Evolutionary conservation across 1,139 yeast species (phyloP).

Genomic region (Debaryomyces fabryi): DNA sequence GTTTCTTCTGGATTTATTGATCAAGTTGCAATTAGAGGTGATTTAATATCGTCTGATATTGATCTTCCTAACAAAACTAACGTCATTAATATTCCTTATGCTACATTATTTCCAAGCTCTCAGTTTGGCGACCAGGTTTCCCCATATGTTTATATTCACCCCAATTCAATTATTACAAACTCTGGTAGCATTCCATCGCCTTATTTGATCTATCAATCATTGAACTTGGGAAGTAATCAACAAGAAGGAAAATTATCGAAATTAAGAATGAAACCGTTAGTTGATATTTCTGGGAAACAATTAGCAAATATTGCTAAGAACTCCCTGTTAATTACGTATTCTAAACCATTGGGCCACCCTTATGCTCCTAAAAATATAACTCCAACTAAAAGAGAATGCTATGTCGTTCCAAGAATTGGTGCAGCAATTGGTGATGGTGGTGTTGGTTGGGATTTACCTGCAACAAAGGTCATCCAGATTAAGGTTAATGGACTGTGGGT

Average conservation of each 20-base stretch:
- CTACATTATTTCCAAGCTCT: constrained; percentile 63
- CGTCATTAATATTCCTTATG: constrained; percentile 70
- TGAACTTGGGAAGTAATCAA: constrained; percentile 52
- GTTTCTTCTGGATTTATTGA: constrained; percentile 91
- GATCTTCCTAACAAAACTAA: constrained; percentile 59
- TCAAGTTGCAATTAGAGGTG: constrained; percentile 86
- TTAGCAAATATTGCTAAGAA: constrained; percentile 75
- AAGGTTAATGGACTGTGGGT: constrained; percentile 67
- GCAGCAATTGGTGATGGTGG: constrained; percentile 83
- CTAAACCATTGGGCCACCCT: constrained; percentile 91
- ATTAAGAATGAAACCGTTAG: constrained; percentile 73
- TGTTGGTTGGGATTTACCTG: constrained; percentile 92
- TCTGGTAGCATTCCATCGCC: constrained; percentile 72
- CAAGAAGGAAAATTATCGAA: constrained; percentile 36
- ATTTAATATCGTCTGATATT: constrained; percentile 66
- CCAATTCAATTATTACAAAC: constrained; percentile 60
- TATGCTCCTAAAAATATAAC: constrained; percentile 74
- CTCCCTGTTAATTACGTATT: constrained; percentile 75
- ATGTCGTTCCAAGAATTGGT: constrained; percentile 90
- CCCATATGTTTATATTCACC: constrained; percentile 72
- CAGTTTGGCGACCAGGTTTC: constrained; percentile 45
- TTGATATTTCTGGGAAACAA: constrained; percentile 75
- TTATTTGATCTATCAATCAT: constrained; percentile 68
- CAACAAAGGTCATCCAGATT: constrained; percentile 72
- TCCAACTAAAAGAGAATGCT: constrained; percentile 75